Percentiles rank a stretch among this genome's conserved stretches.
These are phyloP conservation scores for Saccharomycopsis babjevae DNA, from an alignment of 805 yeast genomes.

Conservation along the genomic window DNA sequence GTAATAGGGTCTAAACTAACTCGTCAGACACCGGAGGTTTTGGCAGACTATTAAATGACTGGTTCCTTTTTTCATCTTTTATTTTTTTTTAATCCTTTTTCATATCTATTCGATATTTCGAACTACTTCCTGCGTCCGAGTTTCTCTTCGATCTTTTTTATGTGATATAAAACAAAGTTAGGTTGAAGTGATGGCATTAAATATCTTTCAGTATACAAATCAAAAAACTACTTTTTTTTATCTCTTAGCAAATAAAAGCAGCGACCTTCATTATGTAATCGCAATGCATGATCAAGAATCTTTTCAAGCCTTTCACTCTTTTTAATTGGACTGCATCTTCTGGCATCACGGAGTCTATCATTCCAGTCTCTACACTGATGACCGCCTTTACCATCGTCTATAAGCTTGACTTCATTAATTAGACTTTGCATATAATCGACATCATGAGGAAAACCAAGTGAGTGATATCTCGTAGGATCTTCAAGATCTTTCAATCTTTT, in stretches of 20 bases:
- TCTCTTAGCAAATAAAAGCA: not conserved
- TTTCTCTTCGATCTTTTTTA: too few species aligned
- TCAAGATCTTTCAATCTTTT: not conserved
- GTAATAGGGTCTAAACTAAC: too few species aligned
- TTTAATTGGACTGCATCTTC: not conserved
- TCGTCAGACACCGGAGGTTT: too few species aligned
- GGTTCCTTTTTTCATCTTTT: too few species aligned
- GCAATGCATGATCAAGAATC: not conserved
- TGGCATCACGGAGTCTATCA: not conserved
- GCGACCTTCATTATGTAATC: not conserved
- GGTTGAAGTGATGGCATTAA: too few species aligned
- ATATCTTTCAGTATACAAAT: too few species aligned
- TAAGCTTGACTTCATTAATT: conserved; percentile 6
- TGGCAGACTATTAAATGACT: too few species aligned
- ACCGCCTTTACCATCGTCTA: not conserved
- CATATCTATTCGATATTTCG: too few species aligned
- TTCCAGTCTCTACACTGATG: not conserved
- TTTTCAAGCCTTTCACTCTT: not conserved
- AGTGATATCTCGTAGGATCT: conserved; percentile 1
- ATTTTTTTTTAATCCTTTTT: too few species aligned
- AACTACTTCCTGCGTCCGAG: too few species aligned
- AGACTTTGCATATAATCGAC: conserved; percentile 10
- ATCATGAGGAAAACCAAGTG: conserved; percentile 13
- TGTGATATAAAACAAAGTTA: too few species aligned
- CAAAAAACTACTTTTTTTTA: not conserved